Base-by-base conservation (phyloP, 306 rosid species). In the Morella rubra region DNA sequence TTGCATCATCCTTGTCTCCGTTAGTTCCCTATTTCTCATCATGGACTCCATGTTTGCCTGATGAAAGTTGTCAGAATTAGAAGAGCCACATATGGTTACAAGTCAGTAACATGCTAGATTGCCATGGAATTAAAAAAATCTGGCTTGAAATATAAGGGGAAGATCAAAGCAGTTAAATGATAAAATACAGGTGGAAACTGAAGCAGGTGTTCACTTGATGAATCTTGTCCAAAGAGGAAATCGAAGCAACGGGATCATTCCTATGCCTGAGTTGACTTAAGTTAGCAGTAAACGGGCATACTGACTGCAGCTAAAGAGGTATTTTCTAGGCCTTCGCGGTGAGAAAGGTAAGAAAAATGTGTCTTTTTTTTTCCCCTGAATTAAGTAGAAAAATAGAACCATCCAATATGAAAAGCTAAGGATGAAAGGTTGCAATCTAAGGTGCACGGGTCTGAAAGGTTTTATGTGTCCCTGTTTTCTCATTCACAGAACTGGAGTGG, bases 1-100 rank as follows among this genome's bases (percentile, higher is more conserved):
- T 91, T 95, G 99, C 99, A 95, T 91, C 99, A 95, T 95, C 89
- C 99, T 88, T 70, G 99, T 95, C 79, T 95, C 99, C 0, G 98
- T 73, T 64, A 95, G 88, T 80, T 95, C 99, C 73, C 98, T 86
- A 73, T 86, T 92, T 88, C 99, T 95, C 93, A 91, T 92, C 82
- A 95, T 78, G 60, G 97, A 82, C 75, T 95, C 99, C 97, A 95
- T 91, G 88, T 78, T 91, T 49, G 89, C 99, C 99, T 95, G 90
- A 73, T 72, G 42, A 51, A 77, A 68, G 73, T 75, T 53, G 78
- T 66, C 49, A 73, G 64, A 60, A 27, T 84, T 64, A 75, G 66
- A 16, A 83, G 73, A 76, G 79, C 82, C 62, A 54, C 80, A 8
- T 32, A 69, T 56, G 77, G 71, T 41, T 54, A 58, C 69, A 79